Evolutionary conservation across 1,284 basidiomycete species (phyloP), one percentile per base, ranked within the genome.

Genomic region (Puccinia hordei): DNA sequence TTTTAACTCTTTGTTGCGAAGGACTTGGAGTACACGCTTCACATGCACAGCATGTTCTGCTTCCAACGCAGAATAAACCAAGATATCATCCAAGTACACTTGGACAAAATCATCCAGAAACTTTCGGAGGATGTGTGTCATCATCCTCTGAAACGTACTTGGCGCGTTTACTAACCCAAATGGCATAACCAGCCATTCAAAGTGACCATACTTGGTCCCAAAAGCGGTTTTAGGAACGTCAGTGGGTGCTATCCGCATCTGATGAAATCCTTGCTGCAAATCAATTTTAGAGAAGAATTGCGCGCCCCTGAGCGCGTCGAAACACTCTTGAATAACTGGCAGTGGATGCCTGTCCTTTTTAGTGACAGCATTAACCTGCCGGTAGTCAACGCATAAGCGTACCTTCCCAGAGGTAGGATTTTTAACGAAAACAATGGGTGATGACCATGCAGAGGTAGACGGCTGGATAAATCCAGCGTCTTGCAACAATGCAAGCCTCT

Each of bases 101-200:
- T 74, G 33, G 27, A 80, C 55, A 49, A 27, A 51, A 10, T 66
- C 27, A 33, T 77, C 72, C 0, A 74, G 33, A 17, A 75, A 35
- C 30, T 63, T 15, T 9, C 59, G 10, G 1, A 82, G 63, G 27
- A 82, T 51, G 27, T 81, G 15, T 41, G 72, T 81, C 81, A 82
- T 81, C 30, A 82, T 46, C 15, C 27, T 19, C 33, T 82, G 81
- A 41, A 82, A 82, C 3, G 76, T 74, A 17, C 68, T 41, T 3
- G 82, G 82, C n/a, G 82, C 69, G 41, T 82, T 82, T 19, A 33
- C 44, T 22, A 82, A 53, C 0, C 82, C 81, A 57, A 82, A 82
- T 4, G 77, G 81, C 71, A 74, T 74, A 19, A 74, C 78, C 8
- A 74, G 24, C 46, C 51, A 80, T 61, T 80, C 22, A 41, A 38